Conservation (phyloP, 305 asterid genomes). For the Lippia alba region DNA sequence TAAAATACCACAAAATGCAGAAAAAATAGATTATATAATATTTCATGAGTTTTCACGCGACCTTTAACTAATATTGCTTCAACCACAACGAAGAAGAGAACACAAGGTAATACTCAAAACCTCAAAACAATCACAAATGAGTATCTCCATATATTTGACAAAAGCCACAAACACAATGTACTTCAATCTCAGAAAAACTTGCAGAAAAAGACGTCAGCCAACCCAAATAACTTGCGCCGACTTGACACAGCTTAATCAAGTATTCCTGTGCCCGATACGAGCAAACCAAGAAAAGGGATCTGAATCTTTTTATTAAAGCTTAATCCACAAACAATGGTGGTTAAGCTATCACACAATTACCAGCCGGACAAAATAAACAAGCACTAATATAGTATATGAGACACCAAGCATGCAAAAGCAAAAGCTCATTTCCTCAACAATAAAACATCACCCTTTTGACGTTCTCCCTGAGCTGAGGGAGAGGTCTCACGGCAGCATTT, state of each 20-base stretch:
- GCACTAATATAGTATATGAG: background rate
- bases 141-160: too few relatives aligned
- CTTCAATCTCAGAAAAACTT: too few relatives aligned
- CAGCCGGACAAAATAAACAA: background rate
- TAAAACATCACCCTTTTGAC: conserved; percentile 95
- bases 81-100: too few relatives aligned
- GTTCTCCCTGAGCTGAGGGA: conserved; percentile 86
- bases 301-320: conserved; percentile 1
- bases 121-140: too few relatives aligned
- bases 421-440: conserved; percentile 48
- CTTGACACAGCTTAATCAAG: background rate
- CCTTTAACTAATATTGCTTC: too few relatives aligned
- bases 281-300: background rate
- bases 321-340: background rate
- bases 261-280: background rate
- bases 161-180: too few relatives aligned
- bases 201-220: too few relatives aligned
- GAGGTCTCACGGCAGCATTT: conserved; percentile 77
- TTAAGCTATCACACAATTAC: background rate
- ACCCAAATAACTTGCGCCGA: too few relatives aligned
- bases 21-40: too few relatives aligned
- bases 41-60: too few relatives aligned
- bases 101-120: too few relatives aligned
- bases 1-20: too few relatives aligned
- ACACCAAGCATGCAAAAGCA: background rate